Conservation (phyloP, 2,329 filamentous ascomycete genomes). For the Trichoderma afroharzianum region DNA sequence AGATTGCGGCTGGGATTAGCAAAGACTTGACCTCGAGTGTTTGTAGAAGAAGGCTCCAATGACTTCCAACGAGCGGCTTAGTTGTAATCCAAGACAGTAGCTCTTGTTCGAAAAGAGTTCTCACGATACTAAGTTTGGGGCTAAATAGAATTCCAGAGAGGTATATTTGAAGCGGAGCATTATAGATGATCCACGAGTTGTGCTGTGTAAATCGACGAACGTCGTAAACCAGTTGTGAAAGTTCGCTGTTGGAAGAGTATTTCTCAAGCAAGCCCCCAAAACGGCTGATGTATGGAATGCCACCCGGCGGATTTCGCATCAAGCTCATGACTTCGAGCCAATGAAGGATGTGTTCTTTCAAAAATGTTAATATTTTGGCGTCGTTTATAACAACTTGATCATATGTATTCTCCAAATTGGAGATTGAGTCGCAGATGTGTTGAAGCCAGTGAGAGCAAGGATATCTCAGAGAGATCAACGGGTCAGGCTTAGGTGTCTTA, state of each 20-base stretch:
- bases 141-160: not conserved
- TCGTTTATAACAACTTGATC: not conserved
- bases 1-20: not conserved
- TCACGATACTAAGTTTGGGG: not conserved
- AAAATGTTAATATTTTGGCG: constrained; percentile 17
- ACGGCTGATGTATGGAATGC: constrained; percentile 1
- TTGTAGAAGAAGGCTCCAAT: not conserved
- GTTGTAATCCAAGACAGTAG: not conserved
- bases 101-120: not conserved
- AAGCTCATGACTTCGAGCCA: constrained; percentile 10
- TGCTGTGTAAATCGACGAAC: not conserved
- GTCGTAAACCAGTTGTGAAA: constrained; percentile 25
- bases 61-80: not conserved
- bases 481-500: constrained; percentile 16
- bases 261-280: constrained; percentile 13
- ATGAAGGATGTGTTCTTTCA: not conserved
- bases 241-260: not conserved
- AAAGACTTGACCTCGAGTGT: not conserved
- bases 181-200: not conserved
- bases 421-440: constrained; percentile 17
- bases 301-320: not conserved
- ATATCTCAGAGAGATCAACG: constrained; percentile 20
- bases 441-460: constrained; percentile 22
- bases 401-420: not conserved
- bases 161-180: not conserved